Evolutionary conservation across 2,329 filamentous ascomycete species (phyloP), one percentile per base, ranked within the genome.

Genomic region (Fusarium newnesense): DNA sequence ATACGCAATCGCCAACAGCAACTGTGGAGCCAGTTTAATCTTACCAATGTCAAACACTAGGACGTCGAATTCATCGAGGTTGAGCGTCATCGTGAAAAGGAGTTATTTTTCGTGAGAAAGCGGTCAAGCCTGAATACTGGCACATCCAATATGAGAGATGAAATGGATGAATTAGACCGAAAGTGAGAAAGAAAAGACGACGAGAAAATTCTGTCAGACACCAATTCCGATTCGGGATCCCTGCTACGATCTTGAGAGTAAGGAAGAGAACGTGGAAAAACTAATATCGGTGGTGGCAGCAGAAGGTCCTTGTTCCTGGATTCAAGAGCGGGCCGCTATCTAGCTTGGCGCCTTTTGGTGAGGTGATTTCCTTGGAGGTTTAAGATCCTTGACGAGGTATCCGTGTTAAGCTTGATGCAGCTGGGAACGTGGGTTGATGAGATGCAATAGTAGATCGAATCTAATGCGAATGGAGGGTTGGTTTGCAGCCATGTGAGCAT

Each of bases 1-100:
- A 36, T 42, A 60, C 37, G 64, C 26, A 58, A 32, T 46, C 37
- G 49, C 62, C 43, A 63, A 44, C 32, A 67, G 47, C 24, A 61
- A 65, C 34, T 32, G 46, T 65, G 42, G 58, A 26, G 57, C 47
- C 56, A 60, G 4, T 50, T 75, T 37, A 65, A 43, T 75, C 76
- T 78, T 81, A 83, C 81, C 81, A 72, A 83, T 83, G 50, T 83
- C 81, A 53, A 83, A 81, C 34, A 83, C 69, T 36, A 83, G 64
- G 30, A 82, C 75, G 57, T 82, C 78, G 60, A 77, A 79, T 39
- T 78, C 72, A 50, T 72, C 75, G 46, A 81, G 76, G 57, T 74
- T 77, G 63, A 72, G 69, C 50, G 74, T 69, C 75, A 78, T 74
- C 32, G 66, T 70, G 53, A 53, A 47, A 32, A 49, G 37, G 56